Evolutionary conservation across 495 filamentous ascomycete genomes (phyloP), one percentile per base, ranked within the genome.

Genomic region (Polyplosphaeria fusca): DNA sequence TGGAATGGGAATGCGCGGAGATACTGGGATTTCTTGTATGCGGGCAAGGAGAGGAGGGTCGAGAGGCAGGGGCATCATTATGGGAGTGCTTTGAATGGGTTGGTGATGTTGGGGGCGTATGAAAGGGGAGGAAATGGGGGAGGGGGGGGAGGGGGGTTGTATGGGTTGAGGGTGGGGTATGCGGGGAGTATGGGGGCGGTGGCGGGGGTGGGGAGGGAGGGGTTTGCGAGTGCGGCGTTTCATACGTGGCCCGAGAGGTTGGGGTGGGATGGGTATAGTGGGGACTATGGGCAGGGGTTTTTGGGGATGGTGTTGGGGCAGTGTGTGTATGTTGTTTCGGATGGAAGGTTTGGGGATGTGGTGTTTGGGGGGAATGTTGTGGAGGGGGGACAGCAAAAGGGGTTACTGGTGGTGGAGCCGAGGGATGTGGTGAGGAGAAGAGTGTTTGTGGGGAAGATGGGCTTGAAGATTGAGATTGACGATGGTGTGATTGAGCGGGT

Each of bases 61-160:
- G 77, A 81, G 49, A 73, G 79, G 5, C 74, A 77, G 64, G 79
- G 80, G 64, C 78, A 80, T 66, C 78, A 81, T 64, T 81, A 81
- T 61, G 79, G 79, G 11, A 79, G 77, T 11, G 72, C 66, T 7
- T 74, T 81, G 3, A 81, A 81, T 58, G 68, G 77, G 1, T 72
- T 78, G 0, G 75, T 76, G 7, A 66, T 80, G 1, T 73, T 80
- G 7, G 67, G 67, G 7, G 66, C 73, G 40, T 80, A 75, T 67
- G 70, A 71, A 18, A 66, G 60, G 52, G 57, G 70, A 47, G 68
- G 75, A 38, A n/a, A n/a, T n/a, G n/a, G n/a, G n/a, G 70, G 71
- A 18, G 66, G 60, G 52, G 57, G 70, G 47, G 68, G 75, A 38
- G 67, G 54, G 9, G 46, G 35, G 79, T n/a, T 75, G 73, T 13